Percentiles rank a stretch among this genome's conserved stretches.
Evolutionary conservation across 139 green algal species (phyloP).

Genomic region (Chlorella sorokiniana): DNA sequence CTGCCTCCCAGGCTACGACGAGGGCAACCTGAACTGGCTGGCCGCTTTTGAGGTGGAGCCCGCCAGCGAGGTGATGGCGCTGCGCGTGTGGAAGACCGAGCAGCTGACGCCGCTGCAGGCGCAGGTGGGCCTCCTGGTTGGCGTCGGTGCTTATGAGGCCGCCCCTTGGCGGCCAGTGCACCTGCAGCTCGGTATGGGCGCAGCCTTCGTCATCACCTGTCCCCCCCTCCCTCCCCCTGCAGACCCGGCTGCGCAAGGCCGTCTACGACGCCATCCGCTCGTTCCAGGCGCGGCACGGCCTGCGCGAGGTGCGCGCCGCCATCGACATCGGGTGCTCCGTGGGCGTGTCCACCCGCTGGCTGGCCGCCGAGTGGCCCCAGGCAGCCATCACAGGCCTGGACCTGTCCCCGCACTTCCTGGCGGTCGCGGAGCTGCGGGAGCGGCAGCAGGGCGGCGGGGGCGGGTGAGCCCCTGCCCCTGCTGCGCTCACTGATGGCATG

Average conservation of each 20-base stretch:
- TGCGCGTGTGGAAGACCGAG: constrained; percentile 66
- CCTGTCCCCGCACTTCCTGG: constrained; percentile 86
- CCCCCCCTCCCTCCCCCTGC: neutral
- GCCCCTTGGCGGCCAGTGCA: neutral
- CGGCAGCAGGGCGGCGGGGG: constrained; percentile 33
- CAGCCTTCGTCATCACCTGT: neutral
- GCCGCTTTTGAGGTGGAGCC: constrained; percentile 78
- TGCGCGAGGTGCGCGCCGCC: constrained; percentile 32
- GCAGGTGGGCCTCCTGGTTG: constrained; percentile 1
- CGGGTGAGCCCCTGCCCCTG: neutral
- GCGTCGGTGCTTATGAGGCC: no score
- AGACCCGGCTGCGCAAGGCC: constrained; percentile 27
- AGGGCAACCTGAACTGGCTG: constrained; percentile 64
- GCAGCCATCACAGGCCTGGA: constrained; percentile 68
- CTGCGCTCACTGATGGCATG: neutral
- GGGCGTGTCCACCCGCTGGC: constrained; percentile 75
- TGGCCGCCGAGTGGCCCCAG: constrained; percentile 61
- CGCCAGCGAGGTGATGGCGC: constrained; percentile 65
- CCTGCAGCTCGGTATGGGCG: neutral
- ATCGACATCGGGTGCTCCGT: constrained; percentile 88
- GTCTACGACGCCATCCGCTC: neutral
- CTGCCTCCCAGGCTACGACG: constrained; percentile 52
- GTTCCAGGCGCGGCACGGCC: neutral
- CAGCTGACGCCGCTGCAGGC: constrained; percentile 45
- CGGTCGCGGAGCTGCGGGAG: constrained; percentile 80